Evolutionary conservation across 352 stramenopile species (phyloP), one percentile per base, ranked within the genome.

Genomic region (Phytophthora pisi): DNA sequence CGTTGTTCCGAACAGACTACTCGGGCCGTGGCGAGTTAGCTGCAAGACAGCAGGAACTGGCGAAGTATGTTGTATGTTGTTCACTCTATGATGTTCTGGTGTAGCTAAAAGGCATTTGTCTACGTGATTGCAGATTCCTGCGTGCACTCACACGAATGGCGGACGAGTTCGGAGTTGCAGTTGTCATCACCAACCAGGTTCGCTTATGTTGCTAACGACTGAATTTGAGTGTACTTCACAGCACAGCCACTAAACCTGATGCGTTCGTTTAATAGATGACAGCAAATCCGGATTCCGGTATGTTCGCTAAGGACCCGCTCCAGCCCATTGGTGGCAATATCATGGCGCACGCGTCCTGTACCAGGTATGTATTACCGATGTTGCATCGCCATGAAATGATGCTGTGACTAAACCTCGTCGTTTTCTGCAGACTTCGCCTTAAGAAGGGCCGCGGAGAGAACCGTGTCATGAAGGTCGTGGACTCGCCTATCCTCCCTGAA

Each of bases 101-200:
- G 5, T 47, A 40, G 13, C 54, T 66, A 26, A 63, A 1, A 52
- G 4, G 24, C 24, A 47, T 15, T 60, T 56, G 13, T 20, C 20
- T 18, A 47, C 6, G 3, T 51, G 30, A 20, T 36, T 52, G 53
- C 43, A 98, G 97, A 60, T 99, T 99, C 72, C 75, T 99, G 51
- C 90, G 98, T 15, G 92, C 98, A 51, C 77, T 99, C 26, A 99
- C 97, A 49, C 82, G 97, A 49, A 97, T 99, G 81, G 92, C 95
- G 0, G 97, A 99, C 69, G 97, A 99, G 75, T 99, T 99, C 78
- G 98, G 98, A n/a, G 97, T 99, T 38, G 98, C 98, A 8, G 92
- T 96, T 20, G 88, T 96, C 24, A 95, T 95, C 61, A 93, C 89
- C 38, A 96, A 96, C 63, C 89, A 96, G 78, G 89, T 94, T 57